Conservation (phyloP, 2,329 filamentous ascomycete genomes). For the Aspergillus sp. region DNA sequence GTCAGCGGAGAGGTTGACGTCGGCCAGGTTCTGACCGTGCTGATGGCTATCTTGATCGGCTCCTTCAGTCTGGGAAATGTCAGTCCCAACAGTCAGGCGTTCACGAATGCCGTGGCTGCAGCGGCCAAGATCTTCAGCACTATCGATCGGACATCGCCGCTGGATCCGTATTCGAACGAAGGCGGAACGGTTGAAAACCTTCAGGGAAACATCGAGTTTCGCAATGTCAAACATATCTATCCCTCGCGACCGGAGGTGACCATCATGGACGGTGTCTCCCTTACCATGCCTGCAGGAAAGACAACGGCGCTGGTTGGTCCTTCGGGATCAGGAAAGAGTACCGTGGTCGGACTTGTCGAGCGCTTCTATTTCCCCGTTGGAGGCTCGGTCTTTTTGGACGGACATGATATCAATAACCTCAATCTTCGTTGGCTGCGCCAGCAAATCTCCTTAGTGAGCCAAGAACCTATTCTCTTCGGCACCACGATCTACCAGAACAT, state of each 20-base stretch:
- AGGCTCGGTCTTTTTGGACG: constrained; percentile 77
- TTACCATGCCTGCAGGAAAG: constrained; percentile 82
- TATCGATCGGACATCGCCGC: constrained; percentile 81
- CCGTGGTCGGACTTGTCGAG: constrained; percentile 88
- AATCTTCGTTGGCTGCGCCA: constrained; percentile 90
- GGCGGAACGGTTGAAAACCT: constrained; percentile 74
- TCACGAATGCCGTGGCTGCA: constrained; percentile 78
- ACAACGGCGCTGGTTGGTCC: constrained; percentile 91
- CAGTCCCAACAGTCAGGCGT: constrained; percentile 80
- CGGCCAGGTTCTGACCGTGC: constrained; percentile 74
- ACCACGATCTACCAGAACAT: constrained; percentile 91
- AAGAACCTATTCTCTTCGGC: constrained; percentile 88
- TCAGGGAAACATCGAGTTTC: constrained; percentile 75
- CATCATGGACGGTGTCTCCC: constrained; percentile 79
- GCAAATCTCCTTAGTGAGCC: constrained; percentile 87
- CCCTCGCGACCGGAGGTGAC: constrained; percentile 87
- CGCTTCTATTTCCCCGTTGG: constrained; percentile 89
- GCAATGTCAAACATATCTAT: constrained; percentile 87
- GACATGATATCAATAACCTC: constrained; percentile 73
- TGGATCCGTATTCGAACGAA: constrained; percentile 70
- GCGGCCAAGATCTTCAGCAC: constrained; percentile 91
- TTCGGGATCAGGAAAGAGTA: constrained; percentile 92
- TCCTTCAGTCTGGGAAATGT: constrained; percentile 89
- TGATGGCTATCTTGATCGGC: constrained; percentile 90
- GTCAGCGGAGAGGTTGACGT: constrained; percentile 65